Conservation (phyloP, 768 basidiomycete genomes). For the Artomyces pyxidatus region DNA sequence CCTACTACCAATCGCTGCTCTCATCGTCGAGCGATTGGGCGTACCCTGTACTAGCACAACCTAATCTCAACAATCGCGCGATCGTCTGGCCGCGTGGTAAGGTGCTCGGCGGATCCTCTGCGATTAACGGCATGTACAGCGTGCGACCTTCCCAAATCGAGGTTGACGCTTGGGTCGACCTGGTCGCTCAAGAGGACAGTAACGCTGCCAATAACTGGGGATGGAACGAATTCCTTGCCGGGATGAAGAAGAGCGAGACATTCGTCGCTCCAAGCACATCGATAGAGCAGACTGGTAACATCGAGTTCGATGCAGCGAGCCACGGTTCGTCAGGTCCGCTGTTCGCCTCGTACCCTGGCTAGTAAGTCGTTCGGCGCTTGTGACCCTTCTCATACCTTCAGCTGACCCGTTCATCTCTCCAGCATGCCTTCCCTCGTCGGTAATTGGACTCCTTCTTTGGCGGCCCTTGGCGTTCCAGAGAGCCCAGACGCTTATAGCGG, state of each 20-base stretch:
- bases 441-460: slow-evolving; percentile 43
- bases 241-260: slow-evolving; percentile 45
- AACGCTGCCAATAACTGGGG: slow-evolving; percentile 30
- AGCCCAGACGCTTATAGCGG: slow-evolving; percentile 39
- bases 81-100: slow-evolving; percentile 57
- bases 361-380: too few species aligned
- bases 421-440: slow-evolving; percentile 14
- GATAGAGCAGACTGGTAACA: slow-evolving; percentile 32
- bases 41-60: slow-evolving; percentile 42
- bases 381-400: background rate
- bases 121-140: slow-evolving; percentile 64
- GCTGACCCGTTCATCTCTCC: slow-evolving; percentile 8
- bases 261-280: slow-evolving; percentile 43
- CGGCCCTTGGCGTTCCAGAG: slow-evolving; percentile 34
- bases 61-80: slow-evolving; percentile 32
- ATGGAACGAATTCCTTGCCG: slow-evolving; percentile 37
- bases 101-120: slow-evolving; percentile 60
- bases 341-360: slow-evolving; percentile 42
- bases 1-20: slow-evolving; percentile 45
- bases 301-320: slow-evolving; percentile 34
- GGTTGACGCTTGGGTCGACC: slow-evolving; percentile 36
- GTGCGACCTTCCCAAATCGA: slow-evolving; percentile 44
- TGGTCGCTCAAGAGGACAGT: slow-evolving; percentile 30
- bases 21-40: slow-evolving; percentile 46
- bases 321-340: slow-evolving; percentile 49